Evolutionary conservation across 768 basidiomycete genomes (phyloP), one percentile per base, ranked within the genome.

Genomic region (Lactarius pseudohatsudake): DNA sequence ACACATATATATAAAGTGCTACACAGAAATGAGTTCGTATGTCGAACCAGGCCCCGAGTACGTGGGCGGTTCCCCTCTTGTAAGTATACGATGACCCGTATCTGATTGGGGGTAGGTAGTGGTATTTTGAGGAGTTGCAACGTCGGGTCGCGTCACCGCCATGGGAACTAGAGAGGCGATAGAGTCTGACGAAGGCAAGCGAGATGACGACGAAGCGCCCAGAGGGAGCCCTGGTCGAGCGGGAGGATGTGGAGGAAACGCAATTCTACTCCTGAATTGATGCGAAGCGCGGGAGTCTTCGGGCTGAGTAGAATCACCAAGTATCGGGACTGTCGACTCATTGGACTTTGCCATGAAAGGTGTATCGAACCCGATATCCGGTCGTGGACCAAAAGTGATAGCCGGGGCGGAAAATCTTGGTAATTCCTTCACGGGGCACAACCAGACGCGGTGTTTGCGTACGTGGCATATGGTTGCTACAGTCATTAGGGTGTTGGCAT

Each of bases 401-500:
- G 66, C 62, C 26, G 66, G 66, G 20, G 66, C 62, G 34, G 58
- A 50, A 40, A 67, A 59, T 18, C 53, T 59, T 2, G 66, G 66
- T 40, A 67, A 59, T 67, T 64, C 62, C 6, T 53, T 28, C n/a
- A 64, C 53, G 3, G 58, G 36, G 26, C 28, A 57, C 13, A 64
- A 26, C 66, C 66, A 67, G 34, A 67, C 58, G 6, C 26, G 22
- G 34, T 13, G 62, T 26, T 28, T 63, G 40, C 66, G 66, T 54
- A 67, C 58, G 43, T 67, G 66, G n/a, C 66, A 67, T 59, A 67
- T 67, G 30, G 62, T 67, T 34, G 66, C 66, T 22, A 67, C 66
- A 7, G 66, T 67, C 61, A 67, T 64, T 18, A 67, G 13, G n/a
- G 66, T 67, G 22, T 67, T 67, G 22, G 66, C 50, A 16, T 67